A percentile compares a stretch with the other conserved stretches of the same genome.
Evolutionary conservation across 2,329 filamentous ascomycete species (phyloP).

Genomic region (Podosphaera xanthii): DNA sequence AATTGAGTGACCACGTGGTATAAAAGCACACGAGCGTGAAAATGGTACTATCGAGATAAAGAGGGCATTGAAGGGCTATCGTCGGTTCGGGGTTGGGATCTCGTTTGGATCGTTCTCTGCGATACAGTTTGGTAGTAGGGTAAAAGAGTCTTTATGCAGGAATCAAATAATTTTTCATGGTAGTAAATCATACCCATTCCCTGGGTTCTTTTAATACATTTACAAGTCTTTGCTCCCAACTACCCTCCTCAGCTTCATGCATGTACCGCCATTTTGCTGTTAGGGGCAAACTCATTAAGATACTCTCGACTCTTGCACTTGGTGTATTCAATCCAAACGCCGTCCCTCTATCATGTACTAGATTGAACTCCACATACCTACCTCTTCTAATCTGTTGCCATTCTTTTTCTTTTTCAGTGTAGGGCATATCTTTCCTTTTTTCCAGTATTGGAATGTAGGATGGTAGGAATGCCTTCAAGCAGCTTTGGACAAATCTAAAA

Average conservation of each 20-base stretch:
- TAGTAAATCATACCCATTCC: constrained; percentile 34
- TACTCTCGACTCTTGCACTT: constrained; percentile 79
- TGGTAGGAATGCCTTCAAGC: constrained; percentile 68
- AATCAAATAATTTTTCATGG: background rate
- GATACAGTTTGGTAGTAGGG: no score
- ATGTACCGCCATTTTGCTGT: constrained; percentile 94
- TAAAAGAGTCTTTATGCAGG: background rate
- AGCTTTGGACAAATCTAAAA: constrained; percentile 74
- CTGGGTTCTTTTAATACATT: constrained; percentile 43
- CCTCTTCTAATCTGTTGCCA: constrained; percentile 92
- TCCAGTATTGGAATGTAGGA: constrained; percentile 78
- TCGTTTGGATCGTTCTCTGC: no score
- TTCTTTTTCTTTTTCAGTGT: constrained; percentile 62
- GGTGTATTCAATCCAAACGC: constrained; percentile 87
- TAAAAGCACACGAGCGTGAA: no score
- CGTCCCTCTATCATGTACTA: constrained; percentile 89
- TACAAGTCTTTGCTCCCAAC: constrained; percentile 57
- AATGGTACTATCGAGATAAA: no score
- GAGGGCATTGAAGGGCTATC: no score
- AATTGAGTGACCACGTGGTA: no score
- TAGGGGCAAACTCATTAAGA: constrained; percentile 85
- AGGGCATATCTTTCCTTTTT: constrained; percentile 78
- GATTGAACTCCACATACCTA: constrained; percentile 96
- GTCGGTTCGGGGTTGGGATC: no score
- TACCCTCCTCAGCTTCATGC: constrained; percentile 58